Base-by-base conservation (phyloP, 441 rosid genomes). In the Theobroma grandiflorum region DNA sequence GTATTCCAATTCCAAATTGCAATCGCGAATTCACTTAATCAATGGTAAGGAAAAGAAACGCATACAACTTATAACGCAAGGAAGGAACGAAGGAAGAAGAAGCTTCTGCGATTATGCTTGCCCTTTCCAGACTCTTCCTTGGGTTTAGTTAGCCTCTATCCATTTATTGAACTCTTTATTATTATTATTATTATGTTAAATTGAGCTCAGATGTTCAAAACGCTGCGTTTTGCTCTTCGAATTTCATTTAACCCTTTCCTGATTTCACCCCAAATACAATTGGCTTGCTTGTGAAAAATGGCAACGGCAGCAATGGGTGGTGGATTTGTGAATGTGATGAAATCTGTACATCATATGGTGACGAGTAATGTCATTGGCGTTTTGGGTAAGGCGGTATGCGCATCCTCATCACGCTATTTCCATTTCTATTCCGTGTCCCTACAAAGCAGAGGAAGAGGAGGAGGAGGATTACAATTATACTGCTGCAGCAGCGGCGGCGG, bases 41-140 rank as follows among this genome's bases (percentile, higher is more conserved):
- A n/a, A n/a, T n/a, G 31, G 31, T 26, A 26, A 26, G 31, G 31
- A 26, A 26, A 26, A 26, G 31, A 26, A 26, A 26, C 31, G 31
- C 31, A 26, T 26, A 26, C 31, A 26, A 26, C 31, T 26, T 26
- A 26, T 26, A 0, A 26, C 31, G 31, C 31, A 26, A 26, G 31
- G 31, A 26, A 26, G 31, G 31, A 26, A 26, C 31, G 0, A 26
- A 26, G 31, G 31, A 26, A 26, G 35, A 59, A 47, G 42, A 70
- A 47, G 16, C 26, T 33, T 71, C 50, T 18, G 26, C 8, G 37
- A 4, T 33, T 31, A 33, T 35, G 68, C 20, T 71, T 26, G 26
- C 75, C 26, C 14, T 50, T 71, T 71, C 75, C 61, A 31, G 75
- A 71, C 43, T 71, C 74, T 53, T 53, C 58, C n/a, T 50, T 26